These are phyloP conservation scores for Globisporangium splendens DNA, from an alignment of 352 stramenopile genomes.

Conservation along the genomic window DNA sequence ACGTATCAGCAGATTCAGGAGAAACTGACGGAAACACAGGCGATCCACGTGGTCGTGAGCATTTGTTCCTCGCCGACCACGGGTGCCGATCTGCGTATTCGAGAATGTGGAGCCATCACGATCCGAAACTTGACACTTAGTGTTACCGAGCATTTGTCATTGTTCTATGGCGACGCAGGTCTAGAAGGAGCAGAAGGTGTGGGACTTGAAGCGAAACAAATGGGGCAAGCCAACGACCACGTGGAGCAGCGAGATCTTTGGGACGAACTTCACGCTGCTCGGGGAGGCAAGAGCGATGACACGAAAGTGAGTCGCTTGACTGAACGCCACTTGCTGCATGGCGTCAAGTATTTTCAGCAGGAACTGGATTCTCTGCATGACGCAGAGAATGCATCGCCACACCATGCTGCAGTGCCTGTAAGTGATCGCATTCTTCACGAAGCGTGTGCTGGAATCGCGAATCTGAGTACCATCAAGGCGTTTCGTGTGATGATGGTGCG, in stretches of 20 bases:
- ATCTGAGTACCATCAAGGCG: constrained; percentile 58
- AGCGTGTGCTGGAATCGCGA: constrained; percentile 56
- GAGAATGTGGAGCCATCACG: constrained; percentile 46
- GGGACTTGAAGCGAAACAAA: not conserved
- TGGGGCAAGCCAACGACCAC: not conserved
- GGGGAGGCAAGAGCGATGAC: not conserved
- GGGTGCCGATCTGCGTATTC: constrained; percentile 25
- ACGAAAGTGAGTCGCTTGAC: constrained; percentile 30
- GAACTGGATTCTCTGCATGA: constrained; percentile 37
- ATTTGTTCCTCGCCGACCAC: constrained; percentile 37
- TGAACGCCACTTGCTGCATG: constrained; percentile 57
- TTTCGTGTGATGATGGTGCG: constrained; percentile 61
- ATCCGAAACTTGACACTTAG: constrained; percentile 73
- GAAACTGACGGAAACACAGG: constrained; percentile 50
- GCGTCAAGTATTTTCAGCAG: constrained; percentile 51
- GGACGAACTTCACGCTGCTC: not conserved
- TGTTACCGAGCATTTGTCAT: constrained; percentile 47
- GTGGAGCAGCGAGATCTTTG: constrained; percentile 1
- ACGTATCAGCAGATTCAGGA: constrained; percentile 68
- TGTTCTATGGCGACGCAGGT: constrained; percentile 41
- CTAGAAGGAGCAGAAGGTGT: constrained; percentile 16
- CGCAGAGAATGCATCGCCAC: not conserved
- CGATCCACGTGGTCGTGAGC: constrained; percentile 52
- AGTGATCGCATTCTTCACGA: constrained; percentile 51
- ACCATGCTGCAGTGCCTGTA: not conserved